phyloP scores from a whole-genome alignment of 371 early-diverging fungal species.

The Apophysomyces trapeziformis region DNA sequence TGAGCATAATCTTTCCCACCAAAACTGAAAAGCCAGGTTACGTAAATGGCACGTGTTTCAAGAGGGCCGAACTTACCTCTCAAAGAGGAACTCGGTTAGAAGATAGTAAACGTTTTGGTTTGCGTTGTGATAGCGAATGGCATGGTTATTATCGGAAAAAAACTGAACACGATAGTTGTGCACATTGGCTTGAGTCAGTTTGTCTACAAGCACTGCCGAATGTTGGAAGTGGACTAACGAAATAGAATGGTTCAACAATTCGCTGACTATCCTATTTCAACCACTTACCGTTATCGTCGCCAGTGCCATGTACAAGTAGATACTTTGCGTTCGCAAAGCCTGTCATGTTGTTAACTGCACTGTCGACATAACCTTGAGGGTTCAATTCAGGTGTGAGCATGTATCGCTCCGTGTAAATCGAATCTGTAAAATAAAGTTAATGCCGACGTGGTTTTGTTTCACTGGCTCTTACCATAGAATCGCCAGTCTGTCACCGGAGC shows the following conservation, averaged over 20 bases:
- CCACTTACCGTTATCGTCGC: slow-evolving; percentile 72
- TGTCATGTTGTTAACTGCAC: slow-evolving; percentile 76
- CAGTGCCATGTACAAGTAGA: slow-evolving; percentile 89
- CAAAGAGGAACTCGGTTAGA: slow-evolving; percentile 36
- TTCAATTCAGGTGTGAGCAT: slow-evolving; percentile 87
- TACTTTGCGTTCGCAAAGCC: slow-evolving; percentile 78
- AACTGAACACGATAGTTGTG: slow-evolving; percentile 79
- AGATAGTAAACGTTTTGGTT: slow-evolving; percentile 61
- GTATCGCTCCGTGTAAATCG: slow-evolving; percentile 94
- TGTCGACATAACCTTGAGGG: slow-evolving; percentile 72
- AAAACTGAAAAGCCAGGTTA: slow-evolving; percentile 22
- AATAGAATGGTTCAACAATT: not conserved
- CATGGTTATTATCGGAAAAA: slow-evolving; percentile 90
- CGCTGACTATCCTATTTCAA: not conserved
- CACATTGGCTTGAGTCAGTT: slow-evolving; percentile 73
- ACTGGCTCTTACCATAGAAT: slow-evolving; percentile 54
- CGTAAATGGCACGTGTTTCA: not conserved
- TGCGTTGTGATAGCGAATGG: slow-evolving; percentile 73
- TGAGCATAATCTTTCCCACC: slow-evolving; percentile 47
- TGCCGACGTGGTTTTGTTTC: not conserved
- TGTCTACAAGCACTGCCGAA: slow-evolving; percentile 76
- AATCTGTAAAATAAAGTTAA: slow-evolving; percentile 49
- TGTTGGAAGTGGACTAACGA: slow-evolving; percentile 88
- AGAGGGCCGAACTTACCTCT: slow-evolving; percentile 28
- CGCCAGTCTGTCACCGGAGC: slow-evolving; percentile 97